Conservation (phyloP, 192 early-diverging fungal species). For the Coemansia sp. region DNA sequence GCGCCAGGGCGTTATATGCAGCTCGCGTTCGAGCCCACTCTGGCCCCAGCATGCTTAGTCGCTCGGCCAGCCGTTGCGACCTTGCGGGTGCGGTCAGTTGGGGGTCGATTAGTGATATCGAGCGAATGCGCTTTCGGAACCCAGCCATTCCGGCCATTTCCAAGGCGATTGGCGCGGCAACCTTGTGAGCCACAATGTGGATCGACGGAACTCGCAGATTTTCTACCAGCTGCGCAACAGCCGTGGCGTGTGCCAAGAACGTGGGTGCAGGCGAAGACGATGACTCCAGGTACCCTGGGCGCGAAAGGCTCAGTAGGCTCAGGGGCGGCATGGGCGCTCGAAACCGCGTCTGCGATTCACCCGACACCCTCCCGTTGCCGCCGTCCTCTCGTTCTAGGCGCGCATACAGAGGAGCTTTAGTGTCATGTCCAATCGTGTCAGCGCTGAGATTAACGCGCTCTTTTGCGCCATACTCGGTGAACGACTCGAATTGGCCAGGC, state of each 20-base stretch:
- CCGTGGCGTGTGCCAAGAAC: conserved; percentile 39
- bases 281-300: conserved; percentile 48
- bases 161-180: conserved; percentile 46
- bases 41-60: conserved; percentile 29
- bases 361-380: neutral
- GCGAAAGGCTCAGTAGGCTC: conserved; percentile 45
- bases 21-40: conserved; percentile 52
- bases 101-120: conserved; percentile 41
- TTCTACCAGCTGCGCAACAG: conserved; percentile 41
- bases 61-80: conserved; percentile 18
- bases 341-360: conserved; percentile 12
- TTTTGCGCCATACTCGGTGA: conserved; percentile 44
- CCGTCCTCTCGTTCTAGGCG: neutral
- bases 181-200: conserved; percentile 41
- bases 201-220: conserved; percentile 41
- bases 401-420: neutral
- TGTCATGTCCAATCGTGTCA: neutral
- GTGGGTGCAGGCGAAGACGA: conserved; percentile 28
- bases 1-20: conserved; percentile 51
- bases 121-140: conserved; percentile 44
- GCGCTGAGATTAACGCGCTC: conserved; percentile 2
- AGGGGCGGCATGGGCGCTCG: conserved; percentile 31
- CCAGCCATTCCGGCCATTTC: conserved; percentile 46
- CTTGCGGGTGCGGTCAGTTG: conserved; percentile 22
- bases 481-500: conserved; percentile 45